A percentile compares a stretch with the other conserved stretches of the same genome.
These are phyloP conservation scores for Psilocybe cyanescens DNA, from an alignment of 768 basidiomycete species.

Conservation along the genomic window DNA sequence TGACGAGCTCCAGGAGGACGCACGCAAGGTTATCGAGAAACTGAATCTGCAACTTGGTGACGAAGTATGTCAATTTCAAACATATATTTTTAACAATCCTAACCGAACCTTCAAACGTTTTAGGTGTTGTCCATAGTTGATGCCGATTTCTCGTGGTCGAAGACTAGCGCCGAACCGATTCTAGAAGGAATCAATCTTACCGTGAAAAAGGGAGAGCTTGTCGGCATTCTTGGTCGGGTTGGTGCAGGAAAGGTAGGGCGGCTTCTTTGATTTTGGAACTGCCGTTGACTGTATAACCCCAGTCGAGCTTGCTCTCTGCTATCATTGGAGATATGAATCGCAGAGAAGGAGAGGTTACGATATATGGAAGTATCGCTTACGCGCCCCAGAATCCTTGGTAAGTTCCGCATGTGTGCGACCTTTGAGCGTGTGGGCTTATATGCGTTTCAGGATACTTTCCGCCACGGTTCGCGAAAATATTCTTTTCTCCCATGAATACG, in stretches of 20 bases:
- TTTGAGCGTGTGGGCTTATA: neutral
- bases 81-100: neutral
- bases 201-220: conserved; percentile 81
- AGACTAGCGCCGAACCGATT: conserved; percentile 55
- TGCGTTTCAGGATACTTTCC: conserved; percentile 69
- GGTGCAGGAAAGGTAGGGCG: conserved; percentile 82
- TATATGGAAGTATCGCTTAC: conserved; percentile 79
- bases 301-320: conserved; percentile 78
- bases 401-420: conserved; percentile 14
- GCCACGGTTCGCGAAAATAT: conserved; percentile 91
- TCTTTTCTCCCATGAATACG: conserved; percentile 87
- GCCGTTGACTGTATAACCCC: neutral
- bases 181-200: conserved; percentile 79
- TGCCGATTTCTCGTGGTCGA: conserved; percentile 85
- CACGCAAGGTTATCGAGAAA: conserved; percentile 56
- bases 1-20: conserved; percentile 81
- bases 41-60: conserved; percentile 57
- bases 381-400: conserved; percentile 89
- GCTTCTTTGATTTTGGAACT: neutral
- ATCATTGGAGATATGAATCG: conserved; percentile 89
- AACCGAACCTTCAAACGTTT: neutral
- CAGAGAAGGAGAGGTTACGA: conserved; percentile 68
- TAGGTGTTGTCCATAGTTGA: conserved; percentile 70
- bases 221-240: conserved; percentile 87
- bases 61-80: conserved; percentile 41